These are phyloP conservation scores for Sporothrix euskadiensis DNA, from an alignment of 2,329 filamentous ascomycete species.

Conservation along the genomic window DNA sequence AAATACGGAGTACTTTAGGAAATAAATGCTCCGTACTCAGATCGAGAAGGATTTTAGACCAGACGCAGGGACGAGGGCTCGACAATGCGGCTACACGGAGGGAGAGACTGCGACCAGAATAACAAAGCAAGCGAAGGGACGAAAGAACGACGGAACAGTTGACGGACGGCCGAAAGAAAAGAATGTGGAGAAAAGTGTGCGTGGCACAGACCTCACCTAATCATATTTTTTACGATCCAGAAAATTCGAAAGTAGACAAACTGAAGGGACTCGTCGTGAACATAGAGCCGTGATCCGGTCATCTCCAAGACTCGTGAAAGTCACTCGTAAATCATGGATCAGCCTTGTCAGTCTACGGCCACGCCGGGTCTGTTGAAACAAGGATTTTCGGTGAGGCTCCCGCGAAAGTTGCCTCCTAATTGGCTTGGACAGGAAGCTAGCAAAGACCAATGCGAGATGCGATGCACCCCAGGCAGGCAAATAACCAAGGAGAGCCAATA, in stretches of 20 bases:
- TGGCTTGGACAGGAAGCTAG: background rate
- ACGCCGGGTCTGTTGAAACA: background rate
- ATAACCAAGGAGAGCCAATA: background rate
- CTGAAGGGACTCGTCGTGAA: background rate
- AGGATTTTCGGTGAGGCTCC: background rate
- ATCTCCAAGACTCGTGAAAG: background rate
- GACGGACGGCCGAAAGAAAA: background rate
- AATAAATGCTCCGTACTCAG: background rate
- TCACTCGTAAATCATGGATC: background rate
- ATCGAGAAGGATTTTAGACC: background rate
- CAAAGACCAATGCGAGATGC: constrained; percentile 10
- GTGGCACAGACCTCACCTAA: constrained; percentile 8
- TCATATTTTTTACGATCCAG: background rate
- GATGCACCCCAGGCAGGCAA: background rate
- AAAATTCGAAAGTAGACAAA: background rate
- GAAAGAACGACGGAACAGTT: background rate
- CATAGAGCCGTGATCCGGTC: background rate
- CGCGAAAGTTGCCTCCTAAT: background rate
- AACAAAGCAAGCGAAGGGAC: background rate
- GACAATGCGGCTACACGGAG: background rate
- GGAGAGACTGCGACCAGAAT: background rate
- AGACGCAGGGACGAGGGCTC: background rate
- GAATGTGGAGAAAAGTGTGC: background rate
- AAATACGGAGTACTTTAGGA: background rate
- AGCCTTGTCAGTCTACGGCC: background rate